Base-by-base conservation (phyloP, 1,284 basidiomycete genomes). In the Hortiboletus rubellus region DNA sequence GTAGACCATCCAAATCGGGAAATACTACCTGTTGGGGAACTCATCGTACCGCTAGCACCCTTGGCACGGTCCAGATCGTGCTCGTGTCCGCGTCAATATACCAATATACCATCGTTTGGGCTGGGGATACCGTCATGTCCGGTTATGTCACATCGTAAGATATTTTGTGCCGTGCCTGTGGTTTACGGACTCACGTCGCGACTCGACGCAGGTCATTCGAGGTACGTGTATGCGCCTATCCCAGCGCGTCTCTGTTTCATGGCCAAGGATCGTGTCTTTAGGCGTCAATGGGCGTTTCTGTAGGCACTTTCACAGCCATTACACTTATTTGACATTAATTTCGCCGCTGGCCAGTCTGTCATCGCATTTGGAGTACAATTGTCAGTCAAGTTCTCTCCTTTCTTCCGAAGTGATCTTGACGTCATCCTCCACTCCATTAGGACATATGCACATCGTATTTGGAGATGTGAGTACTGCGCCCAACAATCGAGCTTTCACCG, bases 401-500 rank as follows among this genome's bases (percentile, higher is more conserved):
- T 46, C 10, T n/a, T 14, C 22, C 2, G 3, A 14, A 3, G 18
- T 50, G 17, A 53, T 36, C n/a, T 42, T 52, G 54, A 66, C 44
- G 37, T 49, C 48, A 45, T 27, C 27, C 37, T 36, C 31, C n/a
- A 18, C 41, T n/a, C 17, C 38, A 41, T 52, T 24, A 71, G 69
- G 56, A 63, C 62, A 53, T 73, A 71, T 59, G 72, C 72, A 11
- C 62, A 70, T 56, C 72, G 69, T 38, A 67, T 71, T 54, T 71
- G 69, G 72, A 70, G 64, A 60, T 45, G 72, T 73, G 46, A 61
- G 69, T 51, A n/a, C 51, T 22, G 8, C 18, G 10, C 30, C n/a
- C 6, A 51, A 46, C 5, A 17, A 50, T 22, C 14, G 22, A 44
- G 12, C 47, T 24, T 18, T 17, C 22, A 37, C 15, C 3, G 9